Base-by-base conservation (phyloP, 805 yeast genomes). In the Metschnikowia orientalis region DNA sequence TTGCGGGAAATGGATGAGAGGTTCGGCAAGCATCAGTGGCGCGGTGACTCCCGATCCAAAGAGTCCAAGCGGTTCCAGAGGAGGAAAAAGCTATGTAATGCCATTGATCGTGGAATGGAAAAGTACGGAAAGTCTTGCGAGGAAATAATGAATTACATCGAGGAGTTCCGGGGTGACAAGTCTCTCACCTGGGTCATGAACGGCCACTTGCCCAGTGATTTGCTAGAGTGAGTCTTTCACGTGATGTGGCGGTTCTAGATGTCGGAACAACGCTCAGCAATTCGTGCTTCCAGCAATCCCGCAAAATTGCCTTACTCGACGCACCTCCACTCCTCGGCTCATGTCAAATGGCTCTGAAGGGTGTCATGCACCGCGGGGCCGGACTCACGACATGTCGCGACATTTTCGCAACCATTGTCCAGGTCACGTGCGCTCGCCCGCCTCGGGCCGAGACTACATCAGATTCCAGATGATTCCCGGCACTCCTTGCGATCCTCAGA, bases 161-260 rank as follows among this genome's bases (percentile, higher is more conserved):
- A 66, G 41, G 62, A 59, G 36, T 66, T 58, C 41, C 44, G 71
- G 17, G 69, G 66, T 23, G 67, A 63, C 31, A 63, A 62, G 47
- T 56, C 63, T 22, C 53, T 66, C 30, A 65, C 72, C 4, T 66
- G 72, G 72, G 63, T 66, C 5, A 66, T 66, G 72, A 66, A 66
- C 42, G 71, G 71, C 6, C 61, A 66, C 36, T 48, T 66, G 8
- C 72, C 72, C 3, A 37, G 41, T 5, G 69, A 63, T 37, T 43
- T 61, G 32, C 28, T 32, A 23, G 42, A 40, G 28, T 42, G 20
- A 23, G 18, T n/a, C n/a, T n/a, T n/a, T n/a, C n/a, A n/a, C n/a
- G n/a, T n/a, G n/a, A n/a, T n/a, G n/a, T n/a, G n/a, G n/a, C n/a
- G n/a, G n/a, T n/a, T n/a, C n/a, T n/a, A n/a, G n/a, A n/a, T n/a